phyloP scores from a whole-genome alignment of 75 land plant genomes.

The Pinus taeda region DNA sequence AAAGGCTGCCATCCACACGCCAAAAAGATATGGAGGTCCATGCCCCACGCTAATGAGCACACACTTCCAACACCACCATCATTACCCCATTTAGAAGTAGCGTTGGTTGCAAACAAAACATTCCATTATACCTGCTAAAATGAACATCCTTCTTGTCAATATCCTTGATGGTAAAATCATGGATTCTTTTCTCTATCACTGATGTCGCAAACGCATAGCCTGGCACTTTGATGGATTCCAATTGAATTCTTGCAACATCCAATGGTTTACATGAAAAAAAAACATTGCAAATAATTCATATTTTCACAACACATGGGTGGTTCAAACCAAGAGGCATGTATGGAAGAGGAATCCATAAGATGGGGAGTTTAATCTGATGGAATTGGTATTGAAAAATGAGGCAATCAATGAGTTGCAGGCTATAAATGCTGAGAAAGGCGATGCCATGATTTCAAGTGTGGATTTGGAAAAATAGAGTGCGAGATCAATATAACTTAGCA shows the following conservation, averaged over 20 bases:
- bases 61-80: too few relatives aligned
- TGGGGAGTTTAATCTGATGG: not conserved
- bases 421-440: not conserved
- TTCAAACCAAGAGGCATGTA: not conserved
- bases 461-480: too few relatives aligned
- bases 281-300: constrained; percentile 11
- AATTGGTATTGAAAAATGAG: not conserved
- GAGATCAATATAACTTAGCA: too few relatives aligned
- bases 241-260: constrained; percentile 8
- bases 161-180: constrained; percentile 71
- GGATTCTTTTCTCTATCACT: constrained; percentile 49
- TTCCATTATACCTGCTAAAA: constrained; percentile 77
- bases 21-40: too few relatives aligned
- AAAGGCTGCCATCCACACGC: too few relatives aligned
- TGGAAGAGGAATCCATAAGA: not conserved
- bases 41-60: too few relatives aligned
- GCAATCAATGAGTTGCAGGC: not conserved
- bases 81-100: constrained; percentile 70
- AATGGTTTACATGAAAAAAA: constrained; percentile 14
- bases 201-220: constrained; percentile 35
- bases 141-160: constrained; percentile 65
- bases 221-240: constrained; percentile 10
- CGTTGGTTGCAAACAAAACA: constrained; percentile 75
- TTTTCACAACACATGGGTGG: constrained; percentile 20
- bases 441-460: not conserved